A percentile compares a stretch with the other conserved stretches of the same genome.
Conservation (phyloP, 164 flowering plant genomes). For the Stephania yunnanensis region DNA sequence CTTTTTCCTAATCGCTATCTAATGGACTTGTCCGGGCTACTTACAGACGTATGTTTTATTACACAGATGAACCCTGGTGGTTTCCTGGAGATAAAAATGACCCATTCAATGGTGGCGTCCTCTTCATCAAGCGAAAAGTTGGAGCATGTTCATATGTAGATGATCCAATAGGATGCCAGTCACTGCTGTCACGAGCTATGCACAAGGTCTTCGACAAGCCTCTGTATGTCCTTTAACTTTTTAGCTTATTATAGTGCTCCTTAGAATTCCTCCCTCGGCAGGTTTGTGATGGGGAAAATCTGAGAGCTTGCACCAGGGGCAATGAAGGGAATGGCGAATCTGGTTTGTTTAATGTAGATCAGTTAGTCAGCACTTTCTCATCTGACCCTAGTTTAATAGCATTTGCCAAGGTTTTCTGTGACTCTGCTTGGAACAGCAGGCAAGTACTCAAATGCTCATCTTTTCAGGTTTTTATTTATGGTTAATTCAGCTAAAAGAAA, state of each 20-base stretch:
- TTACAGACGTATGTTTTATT: not conserved
- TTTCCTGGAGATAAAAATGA: slow-evolving; percentile 49
- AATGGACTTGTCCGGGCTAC: not conserved
- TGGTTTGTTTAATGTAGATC: slow-evolving; percentile 59
- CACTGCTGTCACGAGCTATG: slow-evolving; percentile 86
- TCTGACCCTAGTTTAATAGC: slow-evolving; percentile 94
- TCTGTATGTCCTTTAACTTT: not conserved
- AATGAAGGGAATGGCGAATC: slow-evolving; percentile 21
- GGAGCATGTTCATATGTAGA: slow-evolving; percentile 96
- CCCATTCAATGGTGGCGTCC: slow-evolving; percentile 81
- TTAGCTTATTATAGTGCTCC: not conserved
- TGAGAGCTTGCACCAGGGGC: slow-evolving; percentile 23
- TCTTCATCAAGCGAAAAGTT: slow-evolving; percentile 84
- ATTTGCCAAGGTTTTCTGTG: slow-evolving; percentile 90
- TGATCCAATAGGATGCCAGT: slow-evolving; percentile 93
- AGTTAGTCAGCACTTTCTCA: slow-evolving; percentile 86
- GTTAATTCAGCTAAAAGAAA: not conserved
- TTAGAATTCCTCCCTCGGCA: slow-evolving; percentile 22
- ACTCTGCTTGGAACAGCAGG: slow-evolving; percentile 75
- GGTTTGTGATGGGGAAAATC: slow-evolving; percentile 64
- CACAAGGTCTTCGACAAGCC: slow-evolving; percentile 62
- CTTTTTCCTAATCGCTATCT: not conserved
- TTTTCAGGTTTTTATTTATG: not conserved
- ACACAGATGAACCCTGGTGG: slow-evolving; percentile 87
- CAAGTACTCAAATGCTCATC: slow-evolving; percentile 22